Evolutionary conservation across 176 grass and related monocot genomes (phyloP).

Genomic region (Leersia perrieri): DNA sequence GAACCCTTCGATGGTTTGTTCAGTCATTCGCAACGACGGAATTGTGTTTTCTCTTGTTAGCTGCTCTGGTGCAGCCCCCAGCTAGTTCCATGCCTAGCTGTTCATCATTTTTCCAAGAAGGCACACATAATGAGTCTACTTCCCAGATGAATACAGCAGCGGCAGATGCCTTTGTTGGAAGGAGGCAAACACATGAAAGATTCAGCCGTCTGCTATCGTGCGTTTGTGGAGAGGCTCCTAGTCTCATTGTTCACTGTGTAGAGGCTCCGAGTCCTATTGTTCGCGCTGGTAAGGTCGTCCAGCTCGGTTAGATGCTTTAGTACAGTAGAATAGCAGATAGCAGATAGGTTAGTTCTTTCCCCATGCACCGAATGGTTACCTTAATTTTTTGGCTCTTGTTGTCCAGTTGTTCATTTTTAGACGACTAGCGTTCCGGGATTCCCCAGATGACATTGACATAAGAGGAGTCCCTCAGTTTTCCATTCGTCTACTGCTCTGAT

Average conservation of each 20-base stretch:
- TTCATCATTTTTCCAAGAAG: not conserved
- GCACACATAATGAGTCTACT: not conserved
- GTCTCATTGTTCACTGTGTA: not conserved
- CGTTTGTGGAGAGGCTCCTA: not conserved
- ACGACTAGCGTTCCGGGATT: not conserved
- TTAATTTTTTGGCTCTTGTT: not conserved
- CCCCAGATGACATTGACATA: not conserved
- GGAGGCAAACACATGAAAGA: not conserved
- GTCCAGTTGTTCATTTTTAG: not conserved
- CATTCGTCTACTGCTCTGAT: not conserved
- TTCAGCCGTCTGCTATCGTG: not conserved
- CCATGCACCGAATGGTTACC: not conserved
- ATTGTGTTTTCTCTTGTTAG: not conserved
- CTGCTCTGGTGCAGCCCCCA: not conserved
- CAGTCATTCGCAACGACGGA: not conserved
- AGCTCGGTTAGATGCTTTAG: not conserved
- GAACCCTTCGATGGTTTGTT: not conserved
- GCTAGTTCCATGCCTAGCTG: not conserved
- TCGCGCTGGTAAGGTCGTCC: not conserved
- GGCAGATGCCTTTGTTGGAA: not conserved
- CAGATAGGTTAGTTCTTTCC: not conserved
- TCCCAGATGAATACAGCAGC: not conserved
- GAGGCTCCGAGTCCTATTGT: not conserved
- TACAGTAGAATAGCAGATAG: conserved; percentile 16
- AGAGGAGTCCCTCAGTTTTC: not conserved